Percentiles rank a stretch among this genome's conserved stretches.
phyloP scores from a whole-genome alignment of 176 grass and related monocot species.

The Dactylis glomerata region DNA sequence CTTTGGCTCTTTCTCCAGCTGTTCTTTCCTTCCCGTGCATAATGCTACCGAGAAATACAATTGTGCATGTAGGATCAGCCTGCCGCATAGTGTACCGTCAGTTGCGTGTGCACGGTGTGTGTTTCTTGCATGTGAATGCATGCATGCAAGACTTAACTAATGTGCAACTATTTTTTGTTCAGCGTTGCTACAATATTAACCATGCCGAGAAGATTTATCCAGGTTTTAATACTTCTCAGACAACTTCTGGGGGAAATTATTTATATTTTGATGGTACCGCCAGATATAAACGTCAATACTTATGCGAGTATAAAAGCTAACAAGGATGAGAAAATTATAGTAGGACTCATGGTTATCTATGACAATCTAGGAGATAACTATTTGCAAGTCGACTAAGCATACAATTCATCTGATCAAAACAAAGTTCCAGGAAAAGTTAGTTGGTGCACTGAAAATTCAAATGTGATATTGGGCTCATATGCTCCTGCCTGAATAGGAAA shows the following conservation, averaged over 20 bases:
- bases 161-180: not conserved
- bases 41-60: not conserved
- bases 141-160: not conserved
- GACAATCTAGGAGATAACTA: not conserved
- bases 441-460: too few species aligned
- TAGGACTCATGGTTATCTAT: not conserved
- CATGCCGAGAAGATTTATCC: not conserved
- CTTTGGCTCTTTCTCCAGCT: not conserved
- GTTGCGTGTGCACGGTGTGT: not conserved
- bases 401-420: not conserved
- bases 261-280: not conserved
- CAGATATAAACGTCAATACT: not conserved
- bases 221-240: not conserved
- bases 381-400: not conserved
- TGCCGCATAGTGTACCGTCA: not conserved
- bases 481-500: too few species aligned
- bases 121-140: not conserved
- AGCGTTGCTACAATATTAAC: not conserved
- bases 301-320: not conserved
- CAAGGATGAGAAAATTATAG: not conserved
- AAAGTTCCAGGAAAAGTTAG: not conserved
- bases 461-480: too few species aligned
- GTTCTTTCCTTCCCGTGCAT: not conserved
- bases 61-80: not conserved
- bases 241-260: not conserved